Base-by-base conservation (phyloP, 129 eudicot species). In the Mikania micrantha region DNA sequence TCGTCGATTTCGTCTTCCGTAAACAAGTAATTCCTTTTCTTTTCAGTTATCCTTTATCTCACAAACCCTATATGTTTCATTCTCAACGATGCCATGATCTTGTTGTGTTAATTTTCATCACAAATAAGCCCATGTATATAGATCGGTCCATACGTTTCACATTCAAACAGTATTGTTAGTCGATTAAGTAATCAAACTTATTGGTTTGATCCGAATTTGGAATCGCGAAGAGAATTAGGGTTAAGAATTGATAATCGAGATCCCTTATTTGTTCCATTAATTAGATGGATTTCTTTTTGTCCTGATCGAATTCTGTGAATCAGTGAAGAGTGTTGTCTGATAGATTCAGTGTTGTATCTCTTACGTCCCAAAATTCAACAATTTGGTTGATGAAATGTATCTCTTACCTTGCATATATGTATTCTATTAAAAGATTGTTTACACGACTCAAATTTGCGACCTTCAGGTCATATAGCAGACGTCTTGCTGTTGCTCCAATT, bases 11-110 rank as follows among this genome's bases (percentile, higher is more conserved):
- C 53, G 11, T 52, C 70, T 67, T 67, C 47, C 47, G 60, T 27
- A 73, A 73, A 50, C 77, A 50, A 36, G 77, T 73, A 67, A 67
- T 28, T 19, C 6, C 32, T 66, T 66, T 9, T 44, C 39, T 28
- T 24, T 44, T 5, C 36, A 64, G 40, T 24, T 9, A 24, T 65
- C 57, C 9, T 25, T 24, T 10, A 41, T 1, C 3, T 41, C 11
- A 7, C 66, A 60, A 31, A 34, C 39, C 66, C 66, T 60, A 60
- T 3, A 34, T 17, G 20, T 62, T 62, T 38, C 5, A 20, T 38
- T 21, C 13, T 40, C 6, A 15, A 1, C 17, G 24, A 32, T 16
- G 17, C 11, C n/a, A 24, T 32, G n/a, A 60, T 38, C 42, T 60
- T 32, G 19, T 32, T 16, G 4, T 21, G 31, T 38, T 62, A 17